These are phyloP conservation scores for Alisma plantagoaquatica DNA, from an alignment of 106 monocot genomes.

Conservation along the genomic window DNA sequence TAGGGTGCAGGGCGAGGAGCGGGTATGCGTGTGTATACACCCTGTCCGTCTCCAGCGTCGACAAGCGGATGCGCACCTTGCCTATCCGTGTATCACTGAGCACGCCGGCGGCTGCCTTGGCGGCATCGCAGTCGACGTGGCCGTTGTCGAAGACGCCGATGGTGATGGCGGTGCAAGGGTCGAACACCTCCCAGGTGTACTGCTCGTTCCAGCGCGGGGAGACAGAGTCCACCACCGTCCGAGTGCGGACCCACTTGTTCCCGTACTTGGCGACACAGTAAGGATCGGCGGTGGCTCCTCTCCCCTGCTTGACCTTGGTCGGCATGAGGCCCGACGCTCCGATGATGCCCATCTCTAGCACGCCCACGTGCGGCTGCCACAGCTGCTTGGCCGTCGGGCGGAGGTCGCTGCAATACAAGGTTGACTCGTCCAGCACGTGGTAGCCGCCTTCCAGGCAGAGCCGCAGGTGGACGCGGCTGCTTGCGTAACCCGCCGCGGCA, in stretches of 20 bases:
- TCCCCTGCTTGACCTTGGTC: constrained; percentile 48
- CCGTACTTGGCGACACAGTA: constrained; percentile 88
- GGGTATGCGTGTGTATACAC: neutral
- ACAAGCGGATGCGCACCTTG: neutral
- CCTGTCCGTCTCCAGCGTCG: neutral
- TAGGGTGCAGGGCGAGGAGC: neutral
- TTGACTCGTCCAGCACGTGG: constrained; percentile 70
- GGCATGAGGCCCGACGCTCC: constrained; percentile 44
- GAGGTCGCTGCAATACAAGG: constrained; percentile 56
- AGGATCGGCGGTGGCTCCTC: constrained; percentile 37
- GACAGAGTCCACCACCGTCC: constrained; percentile 44
- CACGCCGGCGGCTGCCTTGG: neutral
- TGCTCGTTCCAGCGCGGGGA: constrained; percentile 78
- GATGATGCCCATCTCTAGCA: constrained; percentile 63
- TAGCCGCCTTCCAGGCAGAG: constrained; percentile 69
- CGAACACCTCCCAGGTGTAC: constrained; percentile 92
- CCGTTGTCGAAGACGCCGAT: constrained; percentile 78
- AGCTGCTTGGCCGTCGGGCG: constrained; percentile 59
- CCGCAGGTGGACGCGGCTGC: constrained; percentile 46
- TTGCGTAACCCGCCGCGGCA: constrained; percentile 17
- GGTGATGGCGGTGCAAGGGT: constrained; percentile 69
- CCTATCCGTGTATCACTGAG: neutral
- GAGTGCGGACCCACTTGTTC: constrained; percentile 72
- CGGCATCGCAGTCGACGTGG: constrained; percentile 16
- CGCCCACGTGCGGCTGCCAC: constrained; percentile 50